Base-by-base conservation (phyloP, 1,284 basidiomycete genomes). In the Tylopilus sp. region DNA sequence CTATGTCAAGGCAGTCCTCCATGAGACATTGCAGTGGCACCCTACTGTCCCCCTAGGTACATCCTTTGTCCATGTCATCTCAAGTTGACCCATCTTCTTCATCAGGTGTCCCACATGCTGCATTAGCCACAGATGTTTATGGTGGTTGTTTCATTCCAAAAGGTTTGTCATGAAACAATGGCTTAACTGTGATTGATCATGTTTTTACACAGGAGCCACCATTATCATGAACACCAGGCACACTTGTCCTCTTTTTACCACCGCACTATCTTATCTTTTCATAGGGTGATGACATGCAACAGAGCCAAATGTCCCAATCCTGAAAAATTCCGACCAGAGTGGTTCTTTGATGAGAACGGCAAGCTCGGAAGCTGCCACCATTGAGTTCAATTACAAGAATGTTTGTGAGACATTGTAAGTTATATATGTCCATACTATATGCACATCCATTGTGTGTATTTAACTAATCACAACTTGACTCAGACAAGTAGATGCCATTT, bases 51-150 rank as follows among this genome's bases (percentile, higher is more conserved):
- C 75, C 3, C 57, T 78, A 22, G 62, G 74, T 75, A 62, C 60
- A 47, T 54, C 5, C 1, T 13, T 41, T 29, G 13, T 44, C 47
- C 32, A 24, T 29, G 22, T 8, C 5, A 5, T 59, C n/a, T 33
- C 53, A 41, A 4, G 66, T 29, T 19, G 24, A 7, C n/a, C 9
- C 13, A 56, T 49, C 44, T 49, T n/a, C 22, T 36, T 32, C 6
- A 55, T n/a, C n/a, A 77, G 76, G 74, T 36, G 60, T 79, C 33
- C 76, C 75, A 4, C 75, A 78, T 9, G 74, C 77, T 4, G 66
- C 77, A 15, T 66, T 67, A 12, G 66, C 33, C 4, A 60, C 67
- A 12, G 77, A 77, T 19, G 57, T 78, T 29, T 77, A 77, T 26
- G 49, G 66, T 22, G 77, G 76, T 26, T 72, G 76, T 58, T 69